Percentiles rank a stretch among this genome's conserved stretches.
phyloP scores from a whole-genome alignment of 257 asterid genomes.

The Salvia hispanica region DNA sequence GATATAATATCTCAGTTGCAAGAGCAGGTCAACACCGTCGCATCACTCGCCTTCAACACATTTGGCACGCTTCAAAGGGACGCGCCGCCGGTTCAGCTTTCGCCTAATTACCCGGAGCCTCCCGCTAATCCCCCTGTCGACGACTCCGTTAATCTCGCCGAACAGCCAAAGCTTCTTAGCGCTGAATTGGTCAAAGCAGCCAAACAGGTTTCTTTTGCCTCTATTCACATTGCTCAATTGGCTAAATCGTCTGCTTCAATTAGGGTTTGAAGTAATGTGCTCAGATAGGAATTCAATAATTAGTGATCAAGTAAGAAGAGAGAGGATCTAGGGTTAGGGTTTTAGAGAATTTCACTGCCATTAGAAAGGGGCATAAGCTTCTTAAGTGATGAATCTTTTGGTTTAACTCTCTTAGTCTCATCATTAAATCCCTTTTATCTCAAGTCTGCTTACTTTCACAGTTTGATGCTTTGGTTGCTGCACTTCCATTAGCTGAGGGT shows the following conservation, averaged over 20 bases:
- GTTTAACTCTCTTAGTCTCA: too few species aligned
- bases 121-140: conserved; percentile 52
- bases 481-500: conserved; percentile 83
- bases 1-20: conserved; percentile 87
- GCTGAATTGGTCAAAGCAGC: conserved; percentile 90
- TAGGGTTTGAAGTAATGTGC: neutral
- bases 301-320: conserved; percentile 4
- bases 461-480: conserved; percentile 89
- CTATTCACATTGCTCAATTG: neutral
- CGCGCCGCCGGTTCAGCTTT: conserved; percentile 84
- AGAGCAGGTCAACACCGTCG: conserved; percentile 74
- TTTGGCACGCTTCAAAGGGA: conserved; percentile 92
- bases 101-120: conserved; percentile 88
- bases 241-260: neutral
- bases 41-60: conserved; percentile 77
- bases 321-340: conserved; percentile 4
- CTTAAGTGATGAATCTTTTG: too few species aligned
- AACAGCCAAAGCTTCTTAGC: conserved; percentile 77
- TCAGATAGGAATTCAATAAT: neutral
- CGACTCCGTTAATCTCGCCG: conserved; percentile 61
- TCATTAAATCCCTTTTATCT: too few species aligned
- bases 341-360: neutral
- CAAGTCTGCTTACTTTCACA: conserved; percentile 25
- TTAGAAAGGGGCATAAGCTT: neutral
- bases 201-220: conserved; percentile 57